Evolutionary conservation across 2,329 filamentous ascomycete genomes (phyloP).

Genomic region (Chalaropsis thielavioides): DNA sequence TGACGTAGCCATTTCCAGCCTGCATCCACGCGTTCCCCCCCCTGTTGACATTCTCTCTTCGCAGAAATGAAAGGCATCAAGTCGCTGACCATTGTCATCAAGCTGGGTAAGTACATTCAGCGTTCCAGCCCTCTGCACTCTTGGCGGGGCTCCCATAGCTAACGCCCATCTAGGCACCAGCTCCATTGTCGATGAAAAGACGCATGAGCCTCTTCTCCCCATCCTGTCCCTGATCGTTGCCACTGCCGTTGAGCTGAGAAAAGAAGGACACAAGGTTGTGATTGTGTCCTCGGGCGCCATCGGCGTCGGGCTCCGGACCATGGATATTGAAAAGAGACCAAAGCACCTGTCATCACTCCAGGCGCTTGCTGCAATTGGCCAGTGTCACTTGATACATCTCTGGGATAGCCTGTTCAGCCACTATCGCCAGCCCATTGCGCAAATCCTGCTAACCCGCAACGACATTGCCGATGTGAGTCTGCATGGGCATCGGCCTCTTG

Average conservation of each 20-base stretch:
- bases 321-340: conserved; percentile 75
- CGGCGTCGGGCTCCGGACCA: conserved; percentile 77
- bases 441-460: conserved; percentile 85
- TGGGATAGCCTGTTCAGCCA: conserved; percentile 91
- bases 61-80: conserved; percentile 50
- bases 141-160: too few species aligned
- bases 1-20: too few species aligned
- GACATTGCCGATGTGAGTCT: conserved; percentile 77
- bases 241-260: conserved; percentile 71
- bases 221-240: conserved; percentile 88
- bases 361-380: conserved; percentile 88
- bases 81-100: conserved; percentile 67
- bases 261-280: conserved; percentile 87
- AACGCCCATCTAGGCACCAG: conserved; percentile 57
- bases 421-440: conserved; percentile 77
- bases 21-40: neutral
- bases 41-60: neutral
- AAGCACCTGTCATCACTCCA: conserved; percentile 85
- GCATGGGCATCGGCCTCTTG: neutral
- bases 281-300: conserved; percentile 96
- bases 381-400: conserved; percentile 85
- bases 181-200: conserved; percentile 95
- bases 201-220: conserved; percentile 82
- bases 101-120: conserved; percentile 52
- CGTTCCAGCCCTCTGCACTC: neutral